Evolutionary conservation across 805 yeast species (phyloP).

Genomic region (Suhomyces kilbournensis): DNA sequence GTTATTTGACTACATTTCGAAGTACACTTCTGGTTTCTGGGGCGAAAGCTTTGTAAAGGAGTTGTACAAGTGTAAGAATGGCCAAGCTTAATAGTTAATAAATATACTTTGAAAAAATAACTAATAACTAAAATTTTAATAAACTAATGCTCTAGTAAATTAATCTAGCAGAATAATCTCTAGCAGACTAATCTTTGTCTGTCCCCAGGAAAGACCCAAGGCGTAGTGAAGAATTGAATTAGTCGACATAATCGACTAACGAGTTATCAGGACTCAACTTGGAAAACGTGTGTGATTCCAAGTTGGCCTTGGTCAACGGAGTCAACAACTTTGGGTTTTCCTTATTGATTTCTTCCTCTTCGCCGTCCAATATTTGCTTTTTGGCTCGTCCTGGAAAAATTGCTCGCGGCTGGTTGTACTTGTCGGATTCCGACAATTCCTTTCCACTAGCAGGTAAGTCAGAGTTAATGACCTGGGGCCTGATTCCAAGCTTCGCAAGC

Average conservation of each 20-base stretch:
- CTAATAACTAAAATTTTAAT: neutral
- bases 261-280: conserved; percentile 7
- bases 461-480: conserved; percentile 39
- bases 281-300: conserved; percentile 23
- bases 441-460: conserved; percentile 17
- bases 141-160: neutral
- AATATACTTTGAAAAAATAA: neutral
- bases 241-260: conserved; percentile 10
- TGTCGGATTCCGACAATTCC: conserved; percentile 8
- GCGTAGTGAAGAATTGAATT: neutral
- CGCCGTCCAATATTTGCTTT: conserved; percentile 4
- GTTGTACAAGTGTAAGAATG: conserved; percentile 42
- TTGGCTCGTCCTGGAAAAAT: neutral
- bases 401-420: conserved; percentile 1
- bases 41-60: conserved; percentile 95
- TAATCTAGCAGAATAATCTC: neutral
- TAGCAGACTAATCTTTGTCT: neutral
- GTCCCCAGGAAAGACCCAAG: neutral
- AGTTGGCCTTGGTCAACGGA: conserved; percentile 30
- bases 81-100: neutral
- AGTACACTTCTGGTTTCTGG: conserved; percentile 96
- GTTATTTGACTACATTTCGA: conserved; percentile 81
- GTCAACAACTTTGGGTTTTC: conserved; percentile 15
- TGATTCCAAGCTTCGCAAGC: conserved; percentile 37
- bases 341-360: conserved; percentile 13